Percentiles rank a stretch among this genome's conserved stretches.
phyloP scores from a whole-genome alignment of 2,329 filamentous ascomycete genomes.

The Aspergillus sp. region DNA sequence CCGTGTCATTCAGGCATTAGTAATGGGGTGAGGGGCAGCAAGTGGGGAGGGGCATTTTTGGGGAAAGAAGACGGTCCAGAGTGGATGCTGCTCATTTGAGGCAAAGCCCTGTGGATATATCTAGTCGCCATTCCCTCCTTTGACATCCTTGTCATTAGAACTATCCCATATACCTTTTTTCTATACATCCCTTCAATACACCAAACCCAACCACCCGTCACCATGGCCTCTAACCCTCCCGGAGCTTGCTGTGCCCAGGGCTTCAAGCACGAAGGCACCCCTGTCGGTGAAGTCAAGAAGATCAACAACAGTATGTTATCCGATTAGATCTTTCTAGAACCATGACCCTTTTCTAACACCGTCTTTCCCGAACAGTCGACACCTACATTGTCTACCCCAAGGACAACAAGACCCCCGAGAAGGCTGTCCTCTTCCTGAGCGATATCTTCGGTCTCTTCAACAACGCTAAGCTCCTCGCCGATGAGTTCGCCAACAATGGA shows the following conservation, averaged over 20 bases:
- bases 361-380: slow-evolving; percentile 43
- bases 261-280: slow-evolving; percentile 55
- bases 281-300: slow-evolving; percentile 50
- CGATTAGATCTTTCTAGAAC: not conserved
- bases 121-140: not conserved
- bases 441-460: slow-evolving; percentile 62
- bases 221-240: slow-evolving; percentile 56
- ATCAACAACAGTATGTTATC: slow-evolving; percentile 47
- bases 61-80: not conserved
- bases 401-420: slow-evolving; percentile 51
- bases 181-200: not conserved
- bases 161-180: not conserved
- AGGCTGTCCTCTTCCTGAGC: slow-evolving; percentile 58
- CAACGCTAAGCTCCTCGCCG: slow-evolving; percentile 68
- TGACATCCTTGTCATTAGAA: not conserved
- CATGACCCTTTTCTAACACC: not conserved
- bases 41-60: not conserved
- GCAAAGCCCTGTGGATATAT: not conserved
- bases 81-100: not conserved
- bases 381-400: slow-evolving; percentile 59
- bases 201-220: slow-evolving; percentile 5
- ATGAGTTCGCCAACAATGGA: slow-evolving; percentile 72
- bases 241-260: slow-evolving; percentile 51
- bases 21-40: not conserved
- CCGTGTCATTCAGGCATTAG: not conserved